Conservation (phyloP, 768 basidiomycete genomes). For the Clavaria fumosa region DNA sequence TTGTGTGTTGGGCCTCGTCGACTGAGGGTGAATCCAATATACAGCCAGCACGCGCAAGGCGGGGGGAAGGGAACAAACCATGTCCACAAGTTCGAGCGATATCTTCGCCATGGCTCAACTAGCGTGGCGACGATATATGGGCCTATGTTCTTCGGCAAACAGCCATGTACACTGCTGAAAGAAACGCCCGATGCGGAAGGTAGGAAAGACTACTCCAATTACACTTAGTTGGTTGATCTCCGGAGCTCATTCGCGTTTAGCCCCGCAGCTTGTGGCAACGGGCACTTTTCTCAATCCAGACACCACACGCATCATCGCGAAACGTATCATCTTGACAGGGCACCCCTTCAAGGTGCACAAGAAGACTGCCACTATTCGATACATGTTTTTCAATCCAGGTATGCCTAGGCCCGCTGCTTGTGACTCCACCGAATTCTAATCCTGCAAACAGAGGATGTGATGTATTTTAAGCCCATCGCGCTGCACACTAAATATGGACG, state of each 20-base stretch:
- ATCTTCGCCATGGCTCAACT: slow-evolving; percentile 66
- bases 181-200: slow-evolving; percentile 57
- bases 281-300: slow-evolving; percentile 81
- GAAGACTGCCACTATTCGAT: slow-evolving; percentile 91
- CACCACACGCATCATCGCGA: slow-evolving; percentile 81
- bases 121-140: slow-evolving; percentile 81
- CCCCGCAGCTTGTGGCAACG: slow-evolving; percentile 74
- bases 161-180: slow-evolving; percentile 61
- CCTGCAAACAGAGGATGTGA: slow-evolving; percentile 62
- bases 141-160: slow-evolving; percentile 76
- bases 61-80: slow-evolving; percentile 90
- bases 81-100: slow-evolving; percentile 93
- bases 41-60: slow-evolving; percentile 82
- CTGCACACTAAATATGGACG: slow-evolving; percentile 86
- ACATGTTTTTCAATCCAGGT: slow-evolving; percentile 96
- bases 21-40: slow-evolving; percentile 72
- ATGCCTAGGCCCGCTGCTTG: slow-evolving; percentile 11
- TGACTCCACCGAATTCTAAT: slow-evolving; percentile 1
- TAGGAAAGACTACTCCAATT: slow-evolving; percentile 17
- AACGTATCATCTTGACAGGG: slow-evolving; percentile 88
- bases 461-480: slow-evolving; percentile 88
- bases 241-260: slow-evolving; percentile 21
- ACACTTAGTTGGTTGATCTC: neutral
- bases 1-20: slow-evolving; percentile 83
- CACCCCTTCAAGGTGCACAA: slow-evolving; percentile 97